phyloP scores from a whole-genome alignment of 2,329 filamentous ascomycete species.

The Chaetomium sp. region DNA sequence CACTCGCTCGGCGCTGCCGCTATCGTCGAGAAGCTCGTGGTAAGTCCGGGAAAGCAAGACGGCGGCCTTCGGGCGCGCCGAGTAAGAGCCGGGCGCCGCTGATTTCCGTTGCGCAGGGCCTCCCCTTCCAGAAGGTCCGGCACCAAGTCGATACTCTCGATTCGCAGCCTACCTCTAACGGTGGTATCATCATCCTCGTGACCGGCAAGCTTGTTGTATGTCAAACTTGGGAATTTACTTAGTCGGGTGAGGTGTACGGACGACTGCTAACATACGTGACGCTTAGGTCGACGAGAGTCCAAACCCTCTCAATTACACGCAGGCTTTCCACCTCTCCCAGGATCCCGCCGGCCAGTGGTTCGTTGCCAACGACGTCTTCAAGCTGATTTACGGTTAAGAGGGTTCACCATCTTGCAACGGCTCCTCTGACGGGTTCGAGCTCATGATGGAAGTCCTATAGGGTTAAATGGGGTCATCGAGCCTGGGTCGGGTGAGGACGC shows the following conservation, averaged over 20 bases:
- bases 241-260: neutral
- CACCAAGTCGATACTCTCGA: slow-evolving; percentile 79
- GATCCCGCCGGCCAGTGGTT: slow-evolving; percentile 72
- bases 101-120: slow-evolving; percentile 51
- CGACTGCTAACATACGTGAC: neutral
- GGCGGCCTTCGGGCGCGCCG: no score
- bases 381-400: slow-evolving; percentile 70
- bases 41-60: slow-evolving; percentile 49
- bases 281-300: slow-evolving; percentile 81
- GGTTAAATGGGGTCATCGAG: slow-evolving; percentile 1
- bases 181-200: slow-evolving; percentile 81
- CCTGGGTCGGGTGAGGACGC: slow-evolving; percentile 1
- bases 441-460: slow-evolving; percentile 4
- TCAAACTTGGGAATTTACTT: slow-evolving; percentile 11
- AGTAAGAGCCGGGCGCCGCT: slow-evolving; percentile 23
- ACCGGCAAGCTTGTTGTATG: slow-evolving; percentile 83
- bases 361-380: slow-evolving; percentile 95
- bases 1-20: slow-evolving; percentile 62
- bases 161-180: slow-evolving; percentile 73
- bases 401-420: neutral
- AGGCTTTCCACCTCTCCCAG: slow-evolving; percentile 81
- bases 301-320: slow-evolving; percentile 86
- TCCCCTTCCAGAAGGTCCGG: slow-evolving; percentile 80
- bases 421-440: neutral
- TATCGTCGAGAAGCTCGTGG: slow-evolving; percentile 81